A percentile compares a stretch with the other conserved stretches of the same genome.
Conservation (phyloP, 148 eudicot species). For the Polygonum maritimum region DNA sequence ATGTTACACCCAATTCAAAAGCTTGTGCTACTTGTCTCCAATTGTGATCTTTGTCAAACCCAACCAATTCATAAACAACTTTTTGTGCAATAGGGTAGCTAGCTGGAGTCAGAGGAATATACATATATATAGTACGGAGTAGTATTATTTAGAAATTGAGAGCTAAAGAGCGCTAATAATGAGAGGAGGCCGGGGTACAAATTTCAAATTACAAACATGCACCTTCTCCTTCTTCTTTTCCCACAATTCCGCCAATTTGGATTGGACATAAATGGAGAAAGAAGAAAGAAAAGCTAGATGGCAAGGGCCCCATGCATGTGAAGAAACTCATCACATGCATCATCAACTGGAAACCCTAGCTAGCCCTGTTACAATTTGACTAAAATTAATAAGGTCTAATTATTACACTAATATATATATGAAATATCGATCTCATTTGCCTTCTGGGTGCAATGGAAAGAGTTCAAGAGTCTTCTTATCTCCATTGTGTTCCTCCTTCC, state of each 20-base stretch:
- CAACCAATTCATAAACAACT: not conserved
- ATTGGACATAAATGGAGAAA: conserved; percentile 13
- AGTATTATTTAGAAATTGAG: too few relatives aligned
- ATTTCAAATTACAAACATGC: conserved; percentile 16
- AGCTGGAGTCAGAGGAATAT: too few relatives aligned
- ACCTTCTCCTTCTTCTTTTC: conserved; percentile 55
- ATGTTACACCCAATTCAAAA: not conserved
- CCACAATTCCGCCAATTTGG: conserved; percentile 13
- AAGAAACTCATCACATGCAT: not conserved
- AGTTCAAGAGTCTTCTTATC: conserved; percentile 53
- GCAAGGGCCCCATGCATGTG: not conserved
- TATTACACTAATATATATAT: too few relatives aligned
- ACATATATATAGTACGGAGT: too few relatives aligned
- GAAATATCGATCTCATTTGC: not conserved
- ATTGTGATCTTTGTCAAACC: not conserved
- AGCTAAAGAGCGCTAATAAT: not conserved
- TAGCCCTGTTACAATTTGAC: not conserved
- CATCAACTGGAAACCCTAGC: not conserved
- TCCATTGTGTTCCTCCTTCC: conserved; percentile 21
- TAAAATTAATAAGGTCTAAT: not conserved
- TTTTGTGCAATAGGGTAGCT: not conserved
- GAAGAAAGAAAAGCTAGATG: conserved; percentile 29
- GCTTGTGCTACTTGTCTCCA: not conserved
- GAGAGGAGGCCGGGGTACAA: not conserved
- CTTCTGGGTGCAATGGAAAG: conserved; percentile 82